Evolutionary conservation across 768 basidiomycete species (phyloP), one percentile per base, ranked within the genome.

Genomic region (Trametes cingulata): DNA sequence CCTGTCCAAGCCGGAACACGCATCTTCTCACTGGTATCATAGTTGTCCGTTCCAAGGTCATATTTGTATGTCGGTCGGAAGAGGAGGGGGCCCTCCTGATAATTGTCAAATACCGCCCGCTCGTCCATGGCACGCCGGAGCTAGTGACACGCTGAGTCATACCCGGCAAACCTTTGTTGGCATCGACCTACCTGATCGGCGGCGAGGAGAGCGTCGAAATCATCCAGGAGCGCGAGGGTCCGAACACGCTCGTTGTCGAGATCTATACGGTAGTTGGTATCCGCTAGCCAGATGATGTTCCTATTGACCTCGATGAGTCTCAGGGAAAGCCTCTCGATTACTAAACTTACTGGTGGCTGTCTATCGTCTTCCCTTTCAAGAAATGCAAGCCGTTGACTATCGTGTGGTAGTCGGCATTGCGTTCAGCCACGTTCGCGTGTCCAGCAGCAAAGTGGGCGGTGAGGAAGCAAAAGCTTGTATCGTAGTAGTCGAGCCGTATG

Each of bases 391-490:
- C 93, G 50, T 83, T 81, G 10, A 80, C 80, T 55, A 99, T 96
- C 6, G 97, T 98, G 55, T 82, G 78, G 68, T 95, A 98, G 73
- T 99, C 97, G 12, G 87, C 82, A 68, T 98, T 95, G 25, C 97
- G 83, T 71, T 98, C 97, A 35, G 89, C 88, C 3, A 93, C 78
- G 67, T 96, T 96, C 6, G 82, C 70, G 68, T 97, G 95, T 7
- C 97, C 97, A n/a, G 97, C 95, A 15, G 97, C 95, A 41, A 98
- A 82, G 73, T 98, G 97, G 3, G 93, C 93, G 9, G 96, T 98
- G 62, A 99, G 72, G 75, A 98, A 95, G 75, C 97, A 99, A 68
- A 98, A 89, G 56, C 84, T 90, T 9, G 95, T 91, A 69, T 95
- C 94, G 65, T 91, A 82, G 67, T 92, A 93, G 27, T 98, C 91